Evolutionary conservation across 768 basidiomycete species (phyloP).

Genomic region (Boletus sensibilis): DNA sequence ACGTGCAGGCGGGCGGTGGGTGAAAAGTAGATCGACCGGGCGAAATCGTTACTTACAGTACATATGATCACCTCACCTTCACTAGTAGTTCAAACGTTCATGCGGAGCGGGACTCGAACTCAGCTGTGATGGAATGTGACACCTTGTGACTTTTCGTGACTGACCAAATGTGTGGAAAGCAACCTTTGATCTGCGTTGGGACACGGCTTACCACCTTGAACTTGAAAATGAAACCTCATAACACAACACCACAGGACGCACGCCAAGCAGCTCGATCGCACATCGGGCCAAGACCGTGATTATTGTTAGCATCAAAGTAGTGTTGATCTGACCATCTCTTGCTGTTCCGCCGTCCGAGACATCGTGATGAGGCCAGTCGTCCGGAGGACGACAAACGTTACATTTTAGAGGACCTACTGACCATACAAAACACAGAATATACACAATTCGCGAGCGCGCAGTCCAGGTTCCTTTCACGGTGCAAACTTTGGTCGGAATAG

Average conservation of each 20-base stretch:
- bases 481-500: constrained; percentile 40
- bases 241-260: background rate
- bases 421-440: background rate
- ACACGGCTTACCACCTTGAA: too few species aligned
- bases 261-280: background rate
- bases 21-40: too few species aligned
- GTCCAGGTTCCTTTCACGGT: constrained; percentile 6
- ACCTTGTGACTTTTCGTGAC: too few species aligned
- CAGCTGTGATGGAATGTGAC: too few species aligned
- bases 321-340: background rate
- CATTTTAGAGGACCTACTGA: background rate
- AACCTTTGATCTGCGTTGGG: too few species aligned
- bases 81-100: too few species aligned
- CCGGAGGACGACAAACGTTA: constrained; percentile 7
- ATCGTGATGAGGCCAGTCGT: background rate
- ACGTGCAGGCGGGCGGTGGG: too few species aligned
- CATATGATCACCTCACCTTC: too few species aligned
- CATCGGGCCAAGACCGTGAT: constrained; percentile 4
- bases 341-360: constrained; percentile 19
- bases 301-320: background rate
- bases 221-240: background rate
- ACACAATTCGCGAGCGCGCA: background rate
- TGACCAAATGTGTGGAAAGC: too few species aligned
- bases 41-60: too few species aligned
- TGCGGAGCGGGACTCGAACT: too few species aligned